Conservation (phyloP, 2,329 filamentous ascomycete genomes). For the Neopestalotiopsis clavispora region DNA sequence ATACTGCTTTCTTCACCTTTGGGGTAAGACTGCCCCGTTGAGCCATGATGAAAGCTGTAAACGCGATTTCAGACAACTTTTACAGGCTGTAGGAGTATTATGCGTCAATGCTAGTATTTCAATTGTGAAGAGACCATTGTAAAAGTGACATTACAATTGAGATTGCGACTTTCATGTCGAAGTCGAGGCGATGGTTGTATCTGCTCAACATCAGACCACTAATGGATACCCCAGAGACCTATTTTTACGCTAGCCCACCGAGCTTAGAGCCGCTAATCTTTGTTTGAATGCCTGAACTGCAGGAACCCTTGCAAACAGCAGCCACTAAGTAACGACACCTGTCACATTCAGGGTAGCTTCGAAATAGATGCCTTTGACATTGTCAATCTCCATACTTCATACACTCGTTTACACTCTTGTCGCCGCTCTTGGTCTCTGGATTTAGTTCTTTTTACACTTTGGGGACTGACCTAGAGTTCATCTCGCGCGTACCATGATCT, state of each 20-base stretch:
- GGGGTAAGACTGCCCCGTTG: too few relatives aligned
- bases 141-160: not conserved
- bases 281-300: not conserved
- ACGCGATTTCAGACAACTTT: too few relatives aligned
- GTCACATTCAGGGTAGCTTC: not conserved
- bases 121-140: too few relatives aligned
- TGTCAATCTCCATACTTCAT: not conserved
- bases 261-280: not conserved
- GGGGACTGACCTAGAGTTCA: not conserved
- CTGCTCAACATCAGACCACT: not conserved
- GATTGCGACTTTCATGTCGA: not conserved
- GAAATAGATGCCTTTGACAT: not conserved
- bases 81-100: too few relatives aligned
- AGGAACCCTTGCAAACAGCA: not conserved
- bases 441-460: not conserved
- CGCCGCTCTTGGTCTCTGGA: too few relatives aligned
- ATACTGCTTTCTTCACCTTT: not conserved
- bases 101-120: too few relatives aligned
- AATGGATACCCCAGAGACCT: not conserved
- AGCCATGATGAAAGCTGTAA: too few relatives aligned
- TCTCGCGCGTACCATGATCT: not conserved
- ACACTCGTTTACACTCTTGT: not conserved
- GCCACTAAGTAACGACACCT: not conserved
- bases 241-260: not conserved
- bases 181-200: not conserved